These are phyloP conservation scores for Peronospora tabacina DNA, from an alignment of 352 stramenopile genomes.

Conservation along the genomic window DNA sequence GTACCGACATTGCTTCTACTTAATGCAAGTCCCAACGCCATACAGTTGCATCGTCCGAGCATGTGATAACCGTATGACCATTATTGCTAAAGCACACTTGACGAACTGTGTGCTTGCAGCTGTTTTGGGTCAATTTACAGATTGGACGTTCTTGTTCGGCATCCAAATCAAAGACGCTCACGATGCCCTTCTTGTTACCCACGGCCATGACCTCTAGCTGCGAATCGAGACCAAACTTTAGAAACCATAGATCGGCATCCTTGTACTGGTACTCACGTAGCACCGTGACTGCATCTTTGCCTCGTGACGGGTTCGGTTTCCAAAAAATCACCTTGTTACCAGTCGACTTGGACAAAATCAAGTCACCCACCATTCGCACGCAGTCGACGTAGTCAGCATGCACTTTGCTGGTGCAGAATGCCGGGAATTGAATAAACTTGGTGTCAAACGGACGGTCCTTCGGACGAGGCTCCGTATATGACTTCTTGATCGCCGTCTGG, in stretches of 20 bases:
- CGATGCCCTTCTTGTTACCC: conserved; percentile 74
- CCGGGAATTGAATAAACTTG: conserved; percentile 86
- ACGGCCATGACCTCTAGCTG: conserved; percentile 70
- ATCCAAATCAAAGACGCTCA: conserved; percentile 76
- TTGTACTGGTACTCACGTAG: conserved; percentile 79
- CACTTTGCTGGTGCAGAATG: conserved; percentile 87
- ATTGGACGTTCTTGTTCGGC: conserved; percentile 56
- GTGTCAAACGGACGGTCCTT: conserved; percentile 67
- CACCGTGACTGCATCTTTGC: conserved; percentile 74
- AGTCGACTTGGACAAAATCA: conserved; percentile 79
- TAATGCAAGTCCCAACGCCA: conserved; percentile 66
- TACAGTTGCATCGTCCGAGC: conserved; percentile 65
- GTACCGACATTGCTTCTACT: not conserved
- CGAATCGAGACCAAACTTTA: conserved; percentile 77
- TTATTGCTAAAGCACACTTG: conserved; percentile 75
- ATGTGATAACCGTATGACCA: conserved; percentile 60
- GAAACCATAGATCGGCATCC: conserved; percentile 81
- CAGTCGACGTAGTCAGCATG: conserved; percentile 90
- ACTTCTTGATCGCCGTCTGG: conserved; percentile 64
- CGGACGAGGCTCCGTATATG: conserved; percentile 60
- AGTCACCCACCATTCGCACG: conserved; percentile 67
- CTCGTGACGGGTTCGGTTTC: conserved; percentile 81
- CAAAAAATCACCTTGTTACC: conserved; percentile 89
- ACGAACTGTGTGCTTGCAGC: conserved; percentile 70
- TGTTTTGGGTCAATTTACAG: conserved; percentile 65